These are phyloP conservation scores for Rhodotorula glutinis DNA, from an alignment of 1,284 basidiomycete genomes.

Conservation along the genomic window DNA sequence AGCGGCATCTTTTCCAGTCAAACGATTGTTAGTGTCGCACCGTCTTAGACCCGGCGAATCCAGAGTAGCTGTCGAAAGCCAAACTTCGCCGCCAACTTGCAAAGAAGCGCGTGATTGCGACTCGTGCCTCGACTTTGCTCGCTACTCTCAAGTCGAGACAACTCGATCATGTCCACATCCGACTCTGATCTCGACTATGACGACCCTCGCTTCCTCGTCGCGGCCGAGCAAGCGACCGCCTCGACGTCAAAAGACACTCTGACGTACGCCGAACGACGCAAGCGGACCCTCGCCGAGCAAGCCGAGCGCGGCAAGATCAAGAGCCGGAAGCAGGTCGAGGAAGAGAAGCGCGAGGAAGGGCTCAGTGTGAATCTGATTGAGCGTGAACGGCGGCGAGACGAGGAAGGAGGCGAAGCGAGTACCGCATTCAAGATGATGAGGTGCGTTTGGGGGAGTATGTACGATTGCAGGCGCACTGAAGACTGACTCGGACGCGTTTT, in stretches of 20 bases:
- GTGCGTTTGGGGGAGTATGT: too few species aligned
- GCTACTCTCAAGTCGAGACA: too few species aligned
- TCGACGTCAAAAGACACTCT: background rate
- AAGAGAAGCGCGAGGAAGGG: constrained; percentile 19
- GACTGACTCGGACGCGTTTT: too few species aligned
- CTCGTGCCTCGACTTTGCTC: too few species aligned
- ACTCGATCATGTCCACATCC: background rate
- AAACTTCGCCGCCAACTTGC: too few species aligned
- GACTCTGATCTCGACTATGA: constrained; percentile 34
- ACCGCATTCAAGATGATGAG: constrained; percentile 43
- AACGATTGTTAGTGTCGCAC: too few species aligned
- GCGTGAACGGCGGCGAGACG: background rate
- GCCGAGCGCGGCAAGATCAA: constrained; percentile 12
- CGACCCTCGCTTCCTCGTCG: constrained; percentile 36
- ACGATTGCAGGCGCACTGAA: too few species aligned
- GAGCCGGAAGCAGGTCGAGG: constrained; percentile 24
- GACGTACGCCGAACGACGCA: constrained; percentile 29
- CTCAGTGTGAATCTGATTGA: constrained; percentile 17
- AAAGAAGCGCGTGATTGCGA: too few species aligned
- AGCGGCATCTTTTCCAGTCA: too few species aligned
- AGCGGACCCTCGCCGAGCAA: constrained; percentile 15
- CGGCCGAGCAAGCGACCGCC: background rate
- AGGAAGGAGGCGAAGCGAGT: constrained; percentile 10
- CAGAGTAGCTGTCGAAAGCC: too few species aligned
- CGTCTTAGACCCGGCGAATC: too few species aligned